These are phyloP conservation scores for Melocanna baccifera DNA, from an alignment of 176 grass and related monocot species.

Conservation along the genomic window DNA sequence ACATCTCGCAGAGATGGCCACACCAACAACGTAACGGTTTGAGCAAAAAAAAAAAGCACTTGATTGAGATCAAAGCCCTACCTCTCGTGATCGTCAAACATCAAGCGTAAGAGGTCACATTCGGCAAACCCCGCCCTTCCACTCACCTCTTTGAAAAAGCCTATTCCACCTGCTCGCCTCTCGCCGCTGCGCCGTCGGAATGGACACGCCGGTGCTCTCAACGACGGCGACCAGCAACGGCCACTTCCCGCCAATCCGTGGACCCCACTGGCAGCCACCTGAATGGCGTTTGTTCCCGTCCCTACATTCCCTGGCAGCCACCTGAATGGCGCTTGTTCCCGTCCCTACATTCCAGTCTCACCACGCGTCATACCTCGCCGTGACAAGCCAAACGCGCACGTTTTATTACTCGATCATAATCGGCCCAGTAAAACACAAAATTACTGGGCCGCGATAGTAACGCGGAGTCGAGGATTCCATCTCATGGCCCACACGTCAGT, in stretches of 20 bases:
- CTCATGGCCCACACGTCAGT: neutral
- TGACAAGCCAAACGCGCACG: no score
- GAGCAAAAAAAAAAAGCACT: neutral
- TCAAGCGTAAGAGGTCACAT: neutral
- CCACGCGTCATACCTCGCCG: neutral
- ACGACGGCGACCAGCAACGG: slow-evolving; percentile 18
- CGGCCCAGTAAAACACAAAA: neutral
- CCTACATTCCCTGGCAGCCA: neutral
- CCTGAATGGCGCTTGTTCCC: neutral
- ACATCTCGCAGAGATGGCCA: neutral
- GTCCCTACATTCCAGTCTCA: slow-evolving; percentile 23
- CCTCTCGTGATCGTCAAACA: neutral
- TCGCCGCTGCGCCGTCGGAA: neutral
- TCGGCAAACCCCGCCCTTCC: neutral
- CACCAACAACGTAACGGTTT: neutral
- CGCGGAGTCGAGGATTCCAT: no score
- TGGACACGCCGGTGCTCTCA: neutral
- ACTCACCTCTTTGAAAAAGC: neutral
- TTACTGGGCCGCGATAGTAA: no score
- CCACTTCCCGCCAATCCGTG: neutral
- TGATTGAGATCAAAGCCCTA: neutral
- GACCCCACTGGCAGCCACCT: neutral
- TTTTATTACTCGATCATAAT: neutral
- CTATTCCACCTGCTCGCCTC: neutral
- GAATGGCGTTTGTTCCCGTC: neutral